phyloP scores from a whole-genome alignment of 208 protist genomes.

The Jaenimonas drosophilae region DNA sequence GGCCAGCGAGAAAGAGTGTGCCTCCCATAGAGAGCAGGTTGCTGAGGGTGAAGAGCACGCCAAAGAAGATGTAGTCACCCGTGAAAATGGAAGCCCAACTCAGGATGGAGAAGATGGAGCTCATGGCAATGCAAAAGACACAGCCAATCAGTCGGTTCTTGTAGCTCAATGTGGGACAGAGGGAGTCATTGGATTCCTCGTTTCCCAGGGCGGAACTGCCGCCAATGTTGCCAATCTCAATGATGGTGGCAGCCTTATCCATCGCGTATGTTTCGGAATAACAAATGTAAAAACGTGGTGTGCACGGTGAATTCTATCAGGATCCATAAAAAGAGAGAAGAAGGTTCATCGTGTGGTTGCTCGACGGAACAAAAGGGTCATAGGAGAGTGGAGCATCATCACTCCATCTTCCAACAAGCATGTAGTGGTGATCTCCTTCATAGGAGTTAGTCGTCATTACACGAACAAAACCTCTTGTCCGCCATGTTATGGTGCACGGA shows the following conservation, averaged over 20 bases:
- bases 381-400: too few relatives aligned
- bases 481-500: background rate
- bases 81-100: constrained; percentile 58
- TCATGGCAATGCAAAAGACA: constrained; percentile 26
- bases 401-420: too few relatives aligned
- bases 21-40: constrained; percentile 42
- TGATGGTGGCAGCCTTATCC: constrained; percentile 38
- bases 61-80: constrained; percentile 55
- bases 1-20: constrained; percentile 74
- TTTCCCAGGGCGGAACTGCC: constrained; percentile 9
- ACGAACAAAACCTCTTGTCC: constrained; percentile 1
- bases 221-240: constrained; percentile 15
- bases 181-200: constrained; percentile 16
- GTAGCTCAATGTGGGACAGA: constrained; percentile 73
- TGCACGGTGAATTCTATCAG: too few relatives aligned
- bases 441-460: background rate
- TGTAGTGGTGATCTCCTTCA: background rate
- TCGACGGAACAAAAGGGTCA: too few relatives aligned
- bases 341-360: too few relatives aligned
- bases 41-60: constrained; percentile 60
- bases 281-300: background rate
- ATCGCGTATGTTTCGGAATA: constrained; percentile 8
- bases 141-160: constrained; percentile 66
- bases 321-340: too few relatives aligned
- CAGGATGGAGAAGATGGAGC: constrained; percentile 44